Conservation (phyloP, 2,329 filamentous ascomycete genomes). For the Arthroderma sp. region DNA sequence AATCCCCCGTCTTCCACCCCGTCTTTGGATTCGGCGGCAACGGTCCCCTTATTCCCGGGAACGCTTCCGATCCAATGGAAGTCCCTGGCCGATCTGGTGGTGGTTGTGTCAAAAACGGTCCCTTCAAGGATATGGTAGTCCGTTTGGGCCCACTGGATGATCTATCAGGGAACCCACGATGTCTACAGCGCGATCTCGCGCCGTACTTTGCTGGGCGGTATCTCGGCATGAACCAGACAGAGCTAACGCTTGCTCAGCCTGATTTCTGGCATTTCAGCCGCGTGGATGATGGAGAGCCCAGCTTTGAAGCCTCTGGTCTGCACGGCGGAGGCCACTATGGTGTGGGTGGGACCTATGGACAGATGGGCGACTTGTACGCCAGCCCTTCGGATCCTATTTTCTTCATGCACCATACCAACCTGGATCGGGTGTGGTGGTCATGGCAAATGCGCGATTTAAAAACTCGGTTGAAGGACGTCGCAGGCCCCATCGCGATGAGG, state of each 20-base stretch:
- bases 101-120: conserved; percentile 18
- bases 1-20: conserved; percentile 16
- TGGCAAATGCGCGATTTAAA: conserved; percentile 27
- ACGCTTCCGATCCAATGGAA: background rate
- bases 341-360: conserved; percentile 1
- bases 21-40: conserved; percentile 19
- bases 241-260: background rate
- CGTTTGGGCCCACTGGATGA: conserved; percentile 16
- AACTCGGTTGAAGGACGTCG: background rate
- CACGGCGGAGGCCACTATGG: background rate
- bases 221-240: background rate
- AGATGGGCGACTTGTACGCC: conserved; percentile 3
- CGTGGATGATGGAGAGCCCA: too few relatives aligned
- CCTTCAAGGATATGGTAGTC: conserved; percentile 25
- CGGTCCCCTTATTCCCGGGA: conserved; percentile 6
- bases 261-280: background rate
- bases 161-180: conserved; percentile 23
- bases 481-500: background rate
- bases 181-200: conserved; percentile 28
- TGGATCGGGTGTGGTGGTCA: conserved; percentile 34
- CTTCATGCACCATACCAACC: conserved; percentile 32
- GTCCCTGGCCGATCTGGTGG: conserved; percentile 12
- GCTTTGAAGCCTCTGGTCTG: too few relatives aligned
- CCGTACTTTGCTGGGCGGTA: conserved; percentile 7
- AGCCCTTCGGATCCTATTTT: conserved; percentile 30